These are phyloP conservation scores for Salisapilia sapeloensis DNA, from an alignment of 352 stramenopile species.

Conservation along the genomic window DNA sequence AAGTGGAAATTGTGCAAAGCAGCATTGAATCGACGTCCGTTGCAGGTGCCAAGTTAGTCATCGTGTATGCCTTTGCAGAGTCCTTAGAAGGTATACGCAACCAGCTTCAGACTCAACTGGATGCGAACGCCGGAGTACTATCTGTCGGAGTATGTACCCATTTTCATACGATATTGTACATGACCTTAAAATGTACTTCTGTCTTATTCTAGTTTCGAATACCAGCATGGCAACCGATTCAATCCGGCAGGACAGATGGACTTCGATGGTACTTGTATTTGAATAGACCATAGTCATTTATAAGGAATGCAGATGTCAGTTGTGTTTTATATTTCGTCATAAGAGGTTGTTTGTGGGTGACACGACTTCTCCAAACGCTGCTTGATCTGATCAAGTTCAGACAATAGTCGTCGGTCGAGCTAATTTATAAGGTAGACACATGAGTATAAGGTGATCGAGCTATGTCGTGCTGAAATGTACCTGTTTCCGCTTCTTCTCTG, in stretches of 20 bases:
- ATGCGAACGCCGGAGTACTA: slow-evolving; percentile 21
- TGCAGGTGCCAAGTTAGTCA: slow-evolving; percentile 32
- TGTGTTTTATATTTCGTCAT: neutral
- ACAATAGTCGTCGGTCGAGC: slow-evolving; percentile 41
- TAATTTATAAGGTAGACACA: slow-evolving; percentile 3
- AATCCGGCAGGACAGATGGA: slow-evolving; percentile 22
- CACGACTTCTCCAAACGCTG: slow-evolving; percentile 28
- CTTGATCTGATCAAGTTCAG: slow-evolving; percentile 49
- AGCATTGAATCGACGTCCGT: slow-evolving; percentile 47
- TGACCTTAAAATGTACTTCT: too few species aligned
- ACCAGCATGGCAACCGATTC: slow-evolving; percentile 41
- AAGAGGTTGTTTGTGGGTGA: slow-evolving; percentile 4
- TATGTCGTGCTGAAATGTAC: slow-evolving; percentile 8
- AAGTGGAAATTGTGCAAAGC: slow-evolving; percentile 24
- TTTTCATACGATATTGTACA: neutral
- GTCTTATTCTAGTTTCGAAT: slow-evolving; percentile 43
- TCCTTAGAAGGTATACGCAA: slow-evolving; percentile 44
- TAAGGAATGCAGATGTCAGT: neutral
- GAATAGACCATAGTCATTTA: slow-evolving; percentile 1
- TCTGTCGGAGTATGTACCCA: slow-evolving; percentile 52
- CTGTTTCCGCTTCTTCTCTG: slow-evolving; percentile 43
- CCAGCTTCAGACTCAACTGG: slow-evolving; percentile 22
- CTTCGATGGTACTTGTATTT: slow-evolving; percentile 74
- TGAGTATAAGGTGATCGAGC: neutral
- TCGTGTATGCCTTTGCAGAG: slow-evolving; percentile 75